Base-by-base conservation (phyloP, 257 asterid genomes). In the Solanum medicagineum region DNA sequence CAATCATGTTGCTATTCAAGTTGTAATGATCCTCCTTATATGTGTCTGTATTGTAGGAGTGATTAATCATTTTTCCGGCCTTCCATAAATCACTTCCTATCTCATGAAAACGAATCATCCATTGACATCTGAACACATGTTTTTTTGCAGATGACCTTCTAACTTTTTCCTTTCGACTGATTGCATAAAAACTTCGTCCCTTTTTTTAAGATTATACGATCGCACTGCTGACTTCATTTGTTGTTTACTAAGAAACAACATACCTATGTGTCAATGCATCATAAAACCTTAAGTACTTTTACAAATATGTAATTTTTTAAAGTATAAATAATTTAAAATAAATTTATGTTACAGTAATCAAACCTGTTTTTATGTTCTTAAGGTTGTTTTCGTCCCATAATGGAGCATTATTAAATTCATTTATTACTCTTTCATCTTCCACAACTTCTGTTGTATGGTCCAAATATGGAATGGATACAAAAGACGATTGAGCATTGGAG, bases 361-460 rank as follows among this genome's bases (percentile, higher is more conserved):
- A 54, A 54, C 20, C 57, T 6, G 57, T 15, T 20, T 54, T 54
- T 15, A 12, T 16, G 9, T 54, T 6, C 16, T 54, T 0, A 5
- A 10, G 59, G 16, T 54, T 54, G 6, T 54, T 15, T 54, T 54
- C 59, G 6, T 54, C 16, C 9, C 20, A 6, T 6, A 54, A 8
- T n/a, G n/a, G 9, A 54, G n/a, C 59, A 4, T 54, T 54, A 7
- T 7, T 4, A 1, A 4, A 3, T 26, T 26, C 29, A 55, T 4
- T 1, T 9, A 15, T 55, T 15, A 55, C 2, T 15, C 9, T 0
- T 1, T 0, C 16, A 15, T 54, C 10, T 0, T 15, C 20, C 6
- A 7, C 20, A 54, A 14, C 15, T 15, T 54, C 59, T 54, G 1
- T 2, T 2, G 20, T 4, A 54, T 54, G 3, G 6, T 54, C 59